These are phyloP conservation scores for Ananas comosus DNA, from an alignment of 176 grass and related monocot genomes.

Conservation along the genomic window DNA sequence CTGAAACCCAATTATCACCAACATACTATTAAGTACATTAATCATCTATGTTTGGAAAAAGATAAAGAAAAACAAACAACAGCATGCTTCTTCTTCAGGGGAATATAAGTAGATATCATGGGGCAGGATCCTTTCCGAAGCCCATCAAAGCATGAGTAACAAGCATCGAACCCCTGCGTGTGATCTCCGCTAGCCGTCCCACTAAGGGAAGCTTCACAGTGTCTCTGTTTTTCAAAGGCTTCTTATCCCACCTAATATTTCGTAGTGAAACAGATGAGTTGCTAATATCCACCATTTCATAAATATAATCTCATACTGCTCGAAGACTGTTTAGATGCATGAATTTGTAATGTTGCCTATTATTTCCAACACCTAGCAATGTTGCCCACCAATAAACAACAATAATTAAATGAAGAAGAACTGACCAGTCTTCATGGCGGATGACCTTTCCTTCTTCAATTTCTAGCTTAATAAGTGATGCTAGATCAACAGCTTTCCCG, in stretches of 20 bases:
- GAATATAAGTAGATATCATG: slow-evolving; percentile 7
- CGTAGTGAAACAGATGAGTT: background rate
- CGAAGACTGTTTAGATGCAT: background rate
- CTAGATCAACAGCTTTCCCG: slow-evolving; percentile 19
- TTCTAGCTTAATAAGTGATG: slow-evolving; percentile 29
- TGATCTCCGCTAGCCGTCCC: slow-evolving; percentile 23
- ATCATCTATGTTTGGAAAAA: background rate
- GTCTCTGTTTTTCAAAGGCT: slow-evolving; percentile 39
- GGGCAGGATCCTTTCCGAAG: slow-evolving; percentile 36
- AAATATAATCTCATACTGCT: background rate
- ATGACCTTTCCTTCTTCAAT: slow-evolving; percentile 32
- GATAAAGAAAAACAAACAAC: background rate
- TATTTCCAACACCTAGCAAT: no score
- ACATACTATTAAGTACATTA: background rate
- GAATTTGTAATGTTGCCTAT: no score
- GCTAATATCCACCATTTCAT: background rate
- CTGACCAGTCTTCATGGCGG: slow-evolving; percentile 39
- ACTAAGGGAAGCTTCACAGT: slow-evolving; percentile 30
- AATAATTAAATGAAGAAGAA: slow-evolving; percentile 4
- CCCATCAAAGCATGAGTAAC: slow-evolving; percentile 51
- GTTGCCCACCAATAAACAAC: background rate
- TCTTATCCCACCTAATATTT: slow-evolving; percentile 43
- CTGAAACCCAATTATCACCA: background rate
- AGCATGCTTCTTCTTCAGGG: background rate
- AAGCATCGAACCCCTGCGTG: slow-evolving; percentile 42